These are phyloP conservation scores for Sugiyamaella mastotermitis DNA, from an alignment of 805 yeast species.

Conservation along the genomic window DNA sequence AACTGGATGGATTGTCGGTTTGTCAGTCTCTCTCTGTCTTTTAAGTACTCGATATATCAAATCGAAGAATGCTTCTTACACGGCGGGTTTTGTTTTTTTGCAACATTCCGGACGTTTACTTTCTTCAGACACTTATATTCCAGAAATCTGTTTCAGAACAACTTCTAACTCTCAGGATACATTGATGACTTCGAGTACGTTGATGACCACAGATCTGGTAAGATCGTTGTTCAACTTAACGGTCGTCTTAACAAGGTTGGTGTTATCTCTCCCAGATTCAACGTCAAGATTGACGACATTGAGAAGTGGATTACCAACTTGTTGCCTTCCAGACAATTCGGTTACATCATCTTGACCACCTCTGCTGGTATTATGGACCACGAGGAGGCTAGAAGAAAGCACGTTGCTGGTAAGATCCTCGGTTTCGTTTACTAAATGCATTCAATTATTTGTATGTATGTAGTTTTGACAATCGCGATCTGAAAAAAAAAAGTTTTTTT, in stretches of 20 bases:
- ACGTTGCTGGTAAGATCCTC: constrained; percentile 97
- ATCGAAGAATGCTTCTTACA: constrained; percentile 31
- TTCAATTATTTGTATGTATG: too few relatives aligned
- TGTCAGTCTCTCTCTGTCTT: constrained; percentile 90
- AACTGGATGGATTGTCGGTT: constrained; percentile 96
- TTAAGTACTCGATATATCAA: constrained; percentile 90
- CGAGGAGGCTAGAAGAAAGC: constrained; percentile 99
- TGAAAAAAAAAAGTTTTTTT: neutral
- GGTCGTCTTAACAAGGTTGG: constrained; percentile 99
- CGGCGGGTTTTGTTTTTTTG: constrained; percentile 22
- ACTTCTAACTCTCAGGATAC: constrained; percentile 46
- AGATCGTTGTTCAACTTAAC: constrained; percentile 92
- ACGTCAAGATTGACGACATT: constrained; percentile 89
- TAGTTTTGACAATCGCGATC: neutral
- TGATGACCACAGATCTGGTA: constrained; percentile 98
- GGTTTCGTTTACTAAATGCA: constrained; percentile 87
- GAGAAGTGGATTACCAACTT: constrained; percentile 99
- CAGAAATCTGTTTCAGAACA: neutral
- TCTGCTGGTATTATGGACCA: constrained; percentile 99
- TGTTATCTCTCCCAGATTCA: constrained; percentile 98
- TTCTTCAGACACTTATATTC: constrained; percentile 28
- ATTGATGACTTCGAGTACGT: constrained; percentile 97
- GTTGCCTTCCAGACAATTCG: constrained; percentile 98
- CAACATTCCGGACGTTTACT: constrained; percentile 29
- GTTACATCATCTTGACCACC: constrained; percentile 95